Evolutionary conservation across 257 asterid species (phyloP).

Genomic region (Solanum infundibuliforme): DNA sequence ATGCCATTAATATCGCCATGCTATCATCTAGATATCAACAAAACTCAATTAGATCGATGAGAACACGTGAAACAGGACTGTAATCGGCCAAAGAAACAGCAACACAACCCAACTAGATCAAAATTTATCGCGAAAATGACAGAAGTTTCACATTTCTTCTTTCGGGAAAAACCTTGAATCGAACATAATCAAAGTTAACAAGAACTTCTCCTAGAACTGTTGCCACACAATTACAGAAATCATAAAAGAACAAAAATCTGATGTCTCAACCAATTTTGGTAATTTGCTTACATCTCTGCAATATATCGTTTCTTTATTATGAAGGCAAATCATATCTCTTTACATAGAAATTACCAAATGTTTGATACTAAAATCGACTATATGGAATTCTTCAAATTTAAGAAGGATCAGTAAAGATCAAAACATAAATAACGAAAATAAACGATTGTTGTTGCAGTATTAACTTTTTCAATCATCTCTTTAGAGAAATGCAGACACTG

Average conservation of each 20-base stretch:
- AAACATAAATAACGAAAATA: neutral
- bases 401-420: neutral
- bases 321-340: neutral
- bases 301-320: neutral
- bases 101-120: neutral
- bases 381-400: neutral
- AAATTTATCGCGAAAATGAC: neutral
- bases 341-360: neutral
- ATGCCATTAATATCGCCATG: conserved; percentile 92
- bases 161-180: neutral
- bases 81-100: neutral
- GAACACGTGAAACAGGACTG: neutral
- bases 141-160: neutral
- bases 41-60: neutral
- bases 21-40: conserved; percentile 58
- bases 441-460: neutral
- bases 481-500: neutral
- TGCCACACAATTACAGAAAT: neutral
- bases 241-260: neutral
- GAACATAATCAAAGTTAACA: neutral
- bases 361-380: neutral
- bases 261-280: neutral
- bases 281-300: neutral
- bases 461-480: neutral
- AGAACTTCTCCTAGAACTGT: neutral